A percentile compares a stretch with the other conserved stretches of the same genome.
Conservation (phyloP, 1,139 yeast genomes). For the Yarrowia galli region DNA sequence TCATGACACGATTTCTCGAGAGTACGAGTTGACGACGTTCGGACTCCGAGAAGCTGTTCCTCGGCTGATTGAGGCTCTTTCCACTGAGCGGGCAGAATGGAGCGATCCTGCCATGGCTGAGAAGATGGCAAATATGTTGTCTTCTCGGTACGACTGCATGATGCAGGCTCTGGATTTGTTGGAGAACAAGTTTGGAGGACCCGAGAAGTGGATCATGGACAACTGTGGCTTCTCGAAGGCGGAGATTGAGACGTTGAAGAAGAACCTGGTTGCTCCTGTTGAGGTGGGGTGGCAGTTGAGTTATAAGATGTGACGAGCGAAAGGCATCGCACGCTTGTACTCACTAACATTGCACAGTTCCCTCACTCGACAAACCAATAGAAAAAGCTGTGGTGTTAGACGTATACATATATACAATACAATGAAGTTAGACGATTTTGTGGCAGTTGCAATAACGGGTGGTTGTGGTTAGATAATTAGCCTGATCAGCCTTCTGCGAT, state of each 20-base stretch:
- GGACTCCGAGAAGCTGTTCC: constrained; percentile 56
- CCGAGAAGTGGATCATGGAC: constrained; percentile 59
- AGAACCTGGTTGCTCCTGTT: constrained; percentile 52
- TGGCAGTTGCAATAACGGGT: too few relatives aligned
- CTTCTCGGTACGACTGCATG: constrained; percentile 79
- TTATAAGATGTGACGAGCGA: constrained; percentile 32
- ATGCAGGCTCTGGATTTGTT: constrained; percentile 63
- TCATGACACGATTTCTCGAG: constrained; percentile 68
- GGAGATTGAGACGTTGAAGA: constrained; percentile 61
- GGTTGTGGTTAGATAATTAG: too few relatives aligned
- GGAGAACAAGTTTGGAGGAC: constrained; percentile 62
- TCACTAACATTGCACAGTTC: too few relatives aligned
- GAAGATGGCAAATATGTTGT: constrained; percentile 66
- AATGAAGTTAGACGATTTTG: not conserved
- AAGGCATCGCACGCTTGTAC: too few relatives aligned
- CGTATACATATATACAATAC: not conserved
- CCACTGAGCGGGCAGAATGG: constrained; percentile 39
- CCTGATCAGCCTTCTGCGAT: too few relatives aligned
- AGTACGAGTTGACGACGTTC: constrained; percentile 73
- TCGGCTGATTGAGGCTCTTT: constrained; percentile 41
- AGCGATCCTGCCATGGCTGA: constrained; percentile 39
- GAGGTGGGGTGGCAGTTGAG: constrained; percentile 15
- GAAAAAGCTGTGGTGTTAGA: constrained; percentile 1
- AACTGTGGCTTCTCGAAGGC: constrained; percentile 57
- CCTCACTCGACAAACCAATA: not conserved